A percentile compares a stretch with the other conserved stretches of the same genome.
phyloP scores from a whole-genome alignment of 2,329 filamentous ascomycete genomes.

The Colletotrichum sidae region DNA sequence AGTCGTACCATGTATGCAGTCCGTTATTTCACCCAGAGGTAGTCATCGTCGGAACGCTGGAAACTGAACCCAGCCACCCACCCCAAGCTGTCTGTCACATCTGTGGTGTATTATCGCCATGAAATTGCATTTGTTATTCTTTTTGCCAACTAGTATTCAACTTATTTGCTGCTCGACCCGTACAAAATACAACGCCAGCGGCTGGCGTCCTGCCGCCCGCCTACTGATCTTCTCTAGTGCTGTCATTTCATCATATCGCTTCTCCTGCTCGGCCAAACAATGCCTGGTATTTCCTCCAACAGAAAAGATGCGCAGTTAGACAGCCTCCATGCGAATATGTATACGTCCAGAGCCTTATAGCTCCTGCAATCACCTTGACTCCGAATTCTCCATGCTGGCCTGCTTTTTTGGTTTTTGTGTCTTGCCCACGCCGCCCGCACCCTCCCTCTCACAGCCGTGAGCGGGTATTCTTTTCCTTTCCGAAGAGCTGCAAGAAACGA shows the following conservation, averaged over 20 bases:
- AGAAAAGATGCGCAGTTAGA: slow-evolving; percentile 26
- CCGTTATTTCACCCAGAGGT: no score
- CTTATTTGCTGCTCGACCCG: slow-evolving; percentile 3
- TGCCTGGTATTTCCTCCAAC: slow-evolving; percentile 36
- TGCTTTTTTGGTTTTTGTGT: slow-evolving; percentile 25
- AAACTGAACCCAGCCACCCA: no score
- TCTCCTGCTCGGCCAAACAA: slow-evolving; percentile 12
- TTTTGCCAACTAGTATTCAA: slow-evolving; percentile 6
- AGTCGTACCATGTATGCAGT: no score
- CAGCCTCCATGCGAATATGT: slow-evolving; percentile 10
- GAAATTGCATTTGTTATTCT: slow-evolving; percentile 5
- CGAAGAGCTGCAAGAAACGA: slow-evolving; percentile 1
- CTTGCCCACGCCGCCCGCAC: slow-evolving; percentile 11
- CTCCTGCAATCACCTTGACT: slow-evolving; percentile 22
- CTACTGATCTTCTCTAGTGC: slow-evolving; percentile 21
- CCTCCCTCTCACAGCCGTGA: slow-evolving; percentile 1
- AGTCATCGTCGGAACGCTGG: no score
- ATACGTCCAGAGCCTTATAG: slow-evolving; percentile 26
- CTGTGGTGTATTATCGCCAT: background rate
- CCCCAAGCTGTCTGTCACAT: background rate
- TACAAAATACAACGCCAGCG: slow-evolving; percentile 22
- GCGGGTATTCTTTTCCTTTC: slow-evolving; percentile 16
- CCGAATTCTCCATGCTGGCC: slow-evolving; percentile 18
- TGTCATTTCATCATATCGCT: slow-evolving; percentile 33
- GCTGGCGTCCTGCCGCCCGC: slow-evolving; percentile 4